A percentile compares a stretch with the other conserved stretches of the same genome.
Conservation (phyloP, 2,329 filamentous ascomycete species). For the Verticillium longisporum region DNA sequence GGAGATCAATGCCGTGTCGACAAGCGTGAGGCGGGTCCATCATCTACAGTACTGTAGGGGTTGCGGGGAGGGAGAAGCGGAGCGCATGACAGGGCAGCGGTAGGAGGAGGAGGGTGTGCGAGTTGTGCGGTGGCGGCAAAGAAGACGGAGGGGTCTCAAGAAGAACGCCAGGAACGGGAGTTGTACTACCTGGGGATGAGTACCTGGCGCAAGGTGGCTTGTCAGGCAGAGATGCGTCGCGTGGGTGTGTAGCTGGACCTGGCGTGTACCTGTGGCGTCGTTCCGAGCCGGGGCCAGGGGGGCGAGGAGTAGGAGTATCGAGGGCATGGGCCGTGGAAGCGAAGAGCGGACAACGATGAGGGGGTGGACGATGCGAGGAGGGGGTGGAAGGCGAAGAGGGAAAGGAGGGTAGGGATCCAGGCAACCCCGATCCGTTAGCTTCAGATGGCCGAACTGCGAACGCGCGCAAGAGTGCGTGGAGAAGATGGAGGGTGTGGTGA, state of each 20-base stretch:
- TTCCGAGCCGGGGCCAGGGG: not conserved
- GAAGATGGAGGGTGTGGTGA: not conserved
- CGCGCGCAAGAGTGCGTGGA: not conserved
- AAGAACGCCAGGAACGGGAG: not conserved
- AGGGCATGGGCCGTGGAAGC: not conserved
- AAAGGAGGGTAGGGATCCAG: not conserved
- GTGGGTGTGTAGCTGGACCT: not conserved
- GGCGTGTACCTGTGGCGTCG: constrained; percentile 1
- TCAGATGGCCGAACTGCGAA: not conserved
- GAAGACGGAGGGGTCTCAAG: not conserved
- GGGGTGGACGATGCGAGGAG: not conserved
- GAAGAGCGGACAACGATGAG: not conserved
- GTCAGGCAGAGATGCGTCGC: not conserved
- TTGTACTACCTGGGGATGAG: not conserved
- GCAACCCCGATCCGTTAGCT: not conserved
- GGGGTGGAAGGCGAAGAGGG: not conserved
- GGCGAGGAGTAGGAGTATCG: too few species aligned
- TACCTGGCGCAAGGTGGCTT: not conserved
- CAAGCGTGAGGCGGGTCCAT: not conserved
- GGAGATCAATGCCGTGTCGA: not conserved
- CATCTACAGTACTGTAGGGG: not conserved
- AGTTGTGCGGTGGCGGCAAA: not conserved
- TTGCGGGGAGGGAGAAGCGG: not conserved
- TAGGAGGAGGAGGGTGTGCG: not conserved
- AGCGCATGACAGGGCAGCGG: not conserved